Percentiles rank a stretch among this genome's conserved stretches.
Evolutionary conservation across 192 early-diverging fungal species (phyloP).

Genomic region (Geosiphon pyriformis): DNA sequence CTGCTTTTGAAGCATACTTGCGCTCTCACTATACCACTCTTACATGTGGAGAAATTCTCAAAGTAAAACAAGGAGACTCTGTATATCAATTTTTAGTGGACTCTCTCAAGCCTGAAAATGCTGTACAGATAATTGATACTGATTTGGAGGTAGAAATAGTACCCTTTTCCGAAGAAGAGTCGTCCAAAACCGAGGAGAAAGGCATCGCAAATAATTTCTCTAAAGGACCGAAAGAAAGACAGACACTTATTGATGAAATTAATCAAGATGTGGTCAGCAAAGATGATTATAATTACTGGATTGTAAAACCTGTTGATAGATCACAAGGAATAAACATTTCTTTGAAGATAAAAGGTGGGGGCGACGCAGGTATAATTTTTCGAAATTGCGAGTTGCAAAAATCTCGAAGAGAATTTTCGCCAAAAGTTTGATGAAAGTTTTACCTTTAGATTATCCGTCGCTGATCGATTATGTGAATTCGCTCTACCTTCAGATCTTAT

Average conservation of each 20-base stretch:
- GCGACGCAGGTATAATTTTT: constrained; percentile 12
- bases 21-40: constrained; percentile 62
- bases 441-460: too few relatives aligned
- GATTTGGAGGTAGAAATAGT: constrained; percentile 79
- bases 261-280: constrained; percentile 24
- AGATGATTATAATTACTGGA: constrained; percentile 28
- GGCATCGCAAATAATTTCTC: constrained; percentile 22
- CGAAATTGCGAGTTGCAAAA: too few relatives aligned
- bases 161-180: constrained; percentile 32
- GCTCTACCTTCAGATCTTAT: constrained; percentile 37
- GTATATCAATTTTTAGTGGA: constrained; percentile 53
- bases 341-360: constrained; percentile 3
- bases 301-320: constrained; percentile 25
- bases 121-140: constrained; percentile 68
- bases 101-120: constrained; percentile 58
- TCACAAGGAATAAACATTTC: constrained; percentile 24
- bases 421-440: constrained; percentile 18
- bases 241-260: constrained; percentile 24
- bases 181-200: constrained; percentile 1
- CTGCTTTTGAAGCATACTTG: constrained; percentile 63
- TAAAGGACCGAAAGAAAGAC: constrained; percentile 1
- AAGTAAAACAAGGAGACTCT: constrained; percentile 45
- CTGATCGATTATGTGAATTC: background rate
- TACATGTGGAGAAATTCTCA: constrained; percentile 58
- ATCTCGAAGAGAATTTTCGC: too few relatives aligned